These are phyloP conservation scores for Neopestalotiopsis sp. DNA, from an alignment of 2,329 filamentous ascomycete genomes.

Conservation along the genomic window DNA sequence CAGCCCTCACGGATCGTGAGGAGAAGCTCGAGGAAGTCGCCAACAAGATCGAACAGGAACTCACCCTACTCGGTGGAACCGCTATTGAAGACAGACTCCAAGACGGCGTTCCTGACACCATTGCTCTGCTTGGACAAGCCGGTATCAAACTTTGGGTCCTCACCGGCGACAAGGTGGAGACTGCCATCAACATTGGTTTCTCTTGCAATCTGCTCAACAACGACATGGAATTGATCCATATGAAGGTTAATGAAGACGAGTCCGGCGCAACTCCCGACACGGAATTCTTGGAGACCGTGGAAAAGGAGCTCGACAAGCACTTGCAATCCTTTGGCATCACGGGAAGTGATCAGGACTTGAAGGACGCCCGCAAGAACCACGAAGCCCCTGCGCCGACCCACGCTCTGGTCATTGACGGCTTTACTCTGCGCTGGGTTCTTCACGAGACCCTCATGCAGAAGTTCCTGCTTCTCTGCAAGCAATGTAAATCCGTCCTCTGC, in stretches of 20 bases:
- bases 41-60: constrained; percentile 87
- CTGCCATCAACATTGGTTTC: constrained; percentile 99
- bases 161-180: constrained; percentile 98
- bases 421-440: constrained; percentile 87
- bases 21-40: constrained; percentile 91
- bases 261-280: constrained; percentile 53
- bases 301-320: constrained; percentile 76
- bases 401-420: constrained; percentile 92
- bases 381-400: constrained; percentile 87
- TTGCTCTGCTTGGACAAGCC: constrained; percentile 85
- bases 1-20: constrained; percentile 84
- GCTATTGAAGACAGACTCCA: constrained; percentile 97
- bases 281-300: constrained; percentile 61
- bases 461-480: constrained; percentile 93
- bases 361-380: constrained; percentile 79
- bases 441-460: constrained; percentile 85
- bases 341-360: constrained; percentile 85
- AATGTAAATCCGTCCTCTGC: constrained; percentile 95
- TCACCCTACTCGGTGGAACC: constrained; percentile 88
- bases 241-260: constrained; percentile 83
- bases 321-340: constrained; percentile 77
- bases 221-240: constrained; percentile 93
- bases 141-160: constrained; percentile 99
- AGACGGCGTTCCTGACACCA: constrained; percentile 95
- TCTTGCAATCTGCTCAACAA: constrained; percentile 98